A percentile compares a stretch with the other conserved stretches of the same genome.
These are phyloP conservation scores for Tubosaeta brunneosetosa DNA, from an alignment of 768 basidiomycete genomes.

Conservation along the genomic window DNA sequence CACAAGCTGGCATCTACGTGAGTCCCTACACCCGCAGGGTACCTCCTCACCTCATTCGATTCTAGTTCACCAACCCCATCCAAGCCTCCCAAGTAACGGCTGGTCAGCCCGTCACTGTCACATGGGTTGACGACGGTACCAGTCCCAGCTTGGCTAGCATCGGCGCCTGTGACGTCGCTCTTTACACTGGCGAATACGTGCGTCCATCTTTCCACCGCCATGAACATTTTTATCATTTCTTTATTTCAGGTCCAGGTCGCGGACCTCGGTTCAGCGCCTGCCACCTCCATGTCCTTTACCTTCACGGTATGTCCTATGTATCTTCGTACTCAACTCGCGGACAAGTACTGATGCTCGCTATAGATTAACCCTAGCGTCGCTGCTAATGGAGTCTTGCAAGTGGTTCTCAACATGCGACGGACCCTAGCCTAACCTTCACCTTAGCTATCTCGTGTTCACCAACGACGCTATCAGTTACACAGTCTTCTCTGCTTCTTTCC, in stretches of 20 bases:
- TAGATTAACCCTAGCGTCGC: slow-evolving; percentile 57
- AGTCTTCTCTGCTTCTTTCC: slow-evolving; percentile 53
- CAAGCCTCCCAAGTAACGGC: slow-evolving; percentile 44
- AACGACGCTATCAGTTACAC: slow-evolving; percentile 34
- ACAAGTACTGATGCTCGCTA: not conserved
- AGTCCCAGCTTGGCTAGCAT: slow-evolving; percentile 46
- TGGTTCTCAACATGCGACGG: not conserved
- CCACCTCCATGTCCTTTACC: slow-evolving; percentile 39
- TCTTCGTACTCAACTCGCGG: not conserved
- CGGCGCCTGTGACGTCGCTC: slow-evolving; percentile 48
- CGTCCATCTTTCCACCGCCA: slow-evolving; percentile 13
- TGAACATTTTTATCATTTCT: not conserved
- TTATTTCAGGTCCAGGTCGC: slow-evolving; percentile 42
- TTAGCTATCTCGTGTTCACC: slow-evolving; percentile 60
- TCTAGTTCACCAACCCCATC: slow-evolving; percentile 46
- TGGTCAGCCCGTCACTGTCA: slow-evolving; percentile 48
- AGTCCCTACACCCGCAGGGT: not conserved
- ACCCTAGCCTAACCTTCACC: not conserved
- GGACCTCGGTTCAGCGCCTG: slow-evolving; percentile 40
- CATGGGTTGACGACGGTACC: slow-evolving; percentile 63
- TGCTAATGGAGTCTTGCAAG: slow-evolving; percentile 55
- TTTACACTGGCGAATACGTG: slow-evolving; percentile 57
- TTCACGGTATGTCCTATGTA: slow-evolving; percentile 48
- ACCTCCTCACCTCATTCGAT: not conserved
- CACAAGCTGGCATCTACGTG: slow-evolving; percentile 19